Conservation (phyloP, 73 alveolate genomes). For the Symbiodinium pilosum region DNA sequence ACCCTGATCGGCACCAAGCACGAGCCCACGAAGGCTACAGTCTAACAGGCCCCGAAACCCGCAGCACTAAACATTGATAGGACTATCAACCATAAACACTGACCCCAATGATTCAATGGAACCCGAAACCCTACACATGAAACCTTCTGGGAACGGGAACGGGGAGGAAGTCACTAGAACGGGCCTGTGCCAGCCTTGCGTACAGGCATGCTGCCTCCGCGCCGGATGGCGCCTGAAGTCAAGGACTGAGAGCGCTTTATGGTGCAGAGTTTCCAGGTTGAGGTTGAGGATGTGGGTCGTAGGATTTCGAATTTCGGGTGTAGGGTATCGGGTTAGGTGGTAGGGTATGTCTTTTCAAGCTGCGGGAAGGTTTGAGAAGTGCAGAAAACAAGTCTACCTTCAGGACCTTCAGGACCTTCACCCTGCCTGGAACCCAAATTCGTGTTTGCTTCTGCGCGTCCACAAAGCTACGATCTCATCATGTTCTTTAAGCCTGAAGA, state of each 20-base stretch:
- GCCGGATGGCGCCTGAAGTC: constrained; percentile 70
- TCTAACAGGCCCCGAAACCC: background rate
- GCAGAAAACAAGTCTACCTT: too few relatives aligned
- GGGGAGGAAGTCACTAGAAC: too few relatives aligned
- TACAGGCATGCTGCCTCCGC: constrained; percentile 85
- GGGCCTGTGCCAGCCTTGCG: background rate
- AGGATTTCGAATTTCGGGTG: background rate
- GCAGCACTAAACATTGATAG: background rate
- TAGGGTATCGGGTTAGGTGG: background rate
- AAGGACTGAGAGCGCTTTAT: background rate
- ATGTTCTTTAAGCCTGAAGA: too few relatives aligned
- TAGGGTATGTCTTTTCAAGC: too few relatives aligned
- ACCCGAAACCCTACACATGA: background rate
- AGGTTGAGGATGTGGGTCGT: background rate
- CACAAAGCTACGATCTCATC: too few relatives aligned
- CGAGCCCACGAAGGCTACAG: too few relatives aligned
- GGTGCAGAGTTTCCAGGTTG: background rate
- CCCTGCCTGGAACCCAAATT: too few relatives aligned
- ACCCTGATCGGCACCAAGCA: too few relatives aligned
- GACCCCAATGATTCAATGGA: background rate
- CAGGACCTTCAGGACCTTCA: too few relatives aligned
- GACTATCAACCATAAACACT: background rate
- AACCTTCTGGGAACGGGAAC: too few relatives aligned
- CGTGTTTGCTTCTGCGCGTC: too few relatives aligned
- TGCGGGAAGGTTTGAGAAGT: too few relatives aligned